These are phyloP conservation scores for Croton laevigatus DNA, from an alignment of 441 rosid genomes.

Conservation along the genomic window DNA sequence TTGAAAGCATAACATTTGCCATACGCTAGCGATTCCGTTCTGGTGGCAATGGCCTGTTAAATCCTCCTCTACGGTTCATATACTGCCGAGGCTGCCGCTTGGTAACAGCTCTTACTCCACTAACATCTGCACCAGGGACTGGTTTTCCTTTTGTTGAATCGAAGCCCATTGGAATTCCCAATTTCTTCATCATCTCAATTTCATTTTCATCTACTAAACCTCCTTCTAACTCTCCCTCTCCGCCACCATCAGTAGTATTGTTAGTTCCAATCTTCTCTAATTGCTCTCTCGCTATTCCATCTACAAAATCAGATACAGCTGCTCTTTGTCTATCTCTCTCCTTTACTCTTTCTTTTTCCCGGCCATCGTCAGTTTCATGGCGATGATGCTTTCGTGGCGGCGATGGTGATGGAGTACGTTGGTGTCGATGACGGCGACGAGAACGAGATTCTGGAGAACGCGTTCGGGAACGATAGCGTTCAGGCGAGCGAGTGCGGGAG, in stretches of 20 bases:
- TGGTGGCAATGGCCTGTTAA: slow-evolving; percentile 81
- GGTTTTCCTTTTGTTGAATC: slow-evolving; percentile 95
- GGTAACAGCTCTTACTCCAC: slow-evolving; percentile 72
- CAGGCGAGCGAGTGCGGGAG: slow-evolving; percentile 33
- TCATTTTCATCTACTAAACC: slow-evolving; percentile 52
- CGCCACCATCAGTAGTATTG: slow-evolving; percentile 1
- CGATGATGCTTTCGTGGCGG: slow-evolving; percentile 71
- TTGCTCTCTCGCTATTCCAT: slow-evolving; percentile 58
- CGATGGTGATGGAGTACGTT: slow-evolving; percentile 60
- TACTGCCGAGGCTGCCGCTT: slow-evolving; percentile 94
- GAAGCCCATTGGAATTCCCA: slow-evolving; percentile 86
- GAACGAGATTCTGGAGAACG: slow-evolving; percentile 59
- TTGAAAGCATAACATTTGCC: slow-evolving; percentile 7
- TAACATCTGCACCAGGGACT: slow-evolving; percentile 72
- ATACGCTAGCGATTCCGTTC: slow-evolving; percentile 63
- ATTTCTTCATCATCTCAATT: slow-evolving; percentile 85
- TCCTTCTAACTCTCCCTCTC: slow-evolving; percentile 19
- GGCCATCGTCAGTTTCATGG: slow-evolving; percentile 41
- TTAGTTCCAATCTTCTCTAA: slow-evolving; percentile 35
- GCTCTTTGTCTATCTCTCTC: slow-evolving; percentile 54
- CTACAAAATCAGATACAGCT: slow-evolving; percentile 49
- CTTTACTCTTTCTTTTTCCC: slow-evolving; percentile 28
- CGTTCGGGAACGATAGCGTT: slow-evolving; percentile 19
- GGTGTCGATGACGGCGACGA: slow-evolving; percentile 56
- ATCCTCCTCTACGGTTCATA: slow-evolving; percentile 95